Base-by-base conservation (phyloP, 768 basidiomycete species). In the Boletellus sp. region DNA sequence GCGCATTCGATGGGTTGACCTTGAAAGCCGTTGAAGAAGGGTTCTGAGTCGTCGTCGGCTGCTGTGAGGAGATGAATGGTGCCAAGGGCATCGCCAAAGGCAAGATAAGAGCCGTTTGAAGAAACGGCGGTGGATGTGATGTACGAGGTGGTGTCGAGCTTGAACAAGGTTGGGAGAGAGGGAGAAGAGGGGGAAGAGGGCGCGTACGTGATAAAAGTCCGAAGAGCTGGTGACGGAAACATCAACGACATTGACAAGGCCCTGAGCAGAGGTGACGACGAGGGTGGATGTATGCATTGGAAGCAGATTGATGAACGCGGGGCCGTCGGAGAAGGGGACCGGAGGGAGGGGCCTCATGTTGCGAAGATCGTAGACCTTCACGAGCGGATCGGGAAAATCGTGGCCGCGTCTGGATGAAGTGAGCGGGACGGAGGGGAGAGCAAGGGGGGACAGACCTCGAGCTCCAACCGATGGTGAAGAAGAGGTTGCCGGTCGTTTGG, bases 351-450 rank as follows among this genome's bases (percentile, higher is more conserved):
- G 77, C 35, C 81, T 79, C 75, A 97, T 80, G 20, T 78, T 90
- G 26, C 95, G 85, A 26, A 91, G 60, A 66, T 99, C 95, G 59
- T 87, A 96, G 12, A 97, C 77, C 70, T 95, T 96, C 55, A 99
- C 91, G 31, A 94, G 74, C 3, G 93, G 90, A 65, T 97, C 95
- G 0, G 90, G 88, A 47, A 87, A 79, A 5, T 94, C 92, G 41
- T 87, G 84, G 7, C 87, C 84, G 68, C 90, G 91, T 66, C 94
- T 96, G 60, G 46, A 26, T 24, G 32, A 11, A 13, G 55, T 66
- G 60, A 59, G 50, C 35, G 26, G 3, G 43, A 28, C 19, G 44
- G 26, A 17, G 0, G 17, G 26, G 22, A 16, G n/a, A 33, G 19
- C 41, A 4, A 20, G 45, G 35, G n/a, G 45, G 19, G 48, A 28